phyloP scores from a whole-genome alignment of 2,329 filamentous ascomycete species.

The Alternaria gansuensis region DNA sequence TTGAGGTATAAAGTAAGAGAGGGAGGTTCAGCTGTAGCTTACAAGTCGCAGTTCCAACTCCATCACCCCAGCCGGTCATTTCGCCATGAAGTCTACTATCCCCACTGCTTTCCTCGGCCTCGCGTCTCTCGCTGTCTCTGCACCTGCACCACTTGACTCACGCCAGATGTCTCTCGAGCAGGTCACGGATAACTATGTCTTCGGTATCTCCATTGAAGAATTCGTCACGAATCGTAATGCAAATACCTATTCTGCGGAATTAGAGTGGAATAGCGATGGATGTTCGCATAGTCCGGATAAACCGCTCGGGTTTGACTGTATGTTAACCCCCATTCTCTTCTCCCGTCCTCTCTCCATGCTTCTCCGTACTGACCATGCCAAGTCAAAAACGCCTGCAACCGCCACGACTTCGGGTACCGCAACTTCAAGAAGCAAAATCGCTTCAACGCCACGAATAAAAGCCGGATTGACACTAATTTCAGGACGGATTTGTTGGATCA shows the following conservation, averaged over 20 bases:
- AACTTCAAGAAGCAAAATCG: slow-evolving; percentile 63
- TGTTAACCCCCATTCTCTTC: neutral
- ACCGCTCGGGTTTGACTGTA: slow-evolving; percentile 47
- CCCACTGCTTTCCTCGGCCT: neutral
- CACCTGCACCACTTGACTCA: neutral
- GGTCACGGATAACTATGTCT: slow-evolving; percentile 60
- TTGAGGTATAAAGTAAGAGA: neutral
- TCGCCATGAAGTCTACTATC: neutral
- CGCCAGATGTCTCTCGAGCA: neutral
- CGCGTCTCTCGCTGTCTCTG: neutral
- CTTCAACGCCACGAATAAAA: slow-evolving; percentile 47
- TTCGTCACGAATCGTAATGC: slow-evolving; percentile 57
- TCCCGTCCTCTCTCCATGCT: neutral
- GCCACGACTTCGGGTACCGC: slow-evolving; percentile 65
- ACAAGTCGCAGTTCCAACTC: neutral
- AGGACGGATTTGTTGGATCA: slow-evolving; percentile 49
- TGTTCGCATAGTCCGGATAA: slow-evolving; percentile 48
- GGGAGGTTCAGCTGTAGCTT: neutral
- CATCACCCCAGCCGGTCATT: neutral
- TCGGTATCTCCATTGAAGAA: slow-evolving; percentile 53
- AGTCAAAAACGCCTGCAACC: slow-evolving; percentile 49
- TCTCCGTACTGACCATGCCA: neutral
- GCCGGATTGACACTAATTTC: slow-evolving; percentile 61
- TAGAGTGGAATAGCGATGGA: slow-evolving; percentile 51
- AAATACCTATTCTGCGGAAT: slow-evolving; percentile 49